Percentiles rank a stretch among this genome's conserved stretches.
Conservation (phyloP, 345 rosid genomes). For the Streptanthus diversifolius region DNA sequence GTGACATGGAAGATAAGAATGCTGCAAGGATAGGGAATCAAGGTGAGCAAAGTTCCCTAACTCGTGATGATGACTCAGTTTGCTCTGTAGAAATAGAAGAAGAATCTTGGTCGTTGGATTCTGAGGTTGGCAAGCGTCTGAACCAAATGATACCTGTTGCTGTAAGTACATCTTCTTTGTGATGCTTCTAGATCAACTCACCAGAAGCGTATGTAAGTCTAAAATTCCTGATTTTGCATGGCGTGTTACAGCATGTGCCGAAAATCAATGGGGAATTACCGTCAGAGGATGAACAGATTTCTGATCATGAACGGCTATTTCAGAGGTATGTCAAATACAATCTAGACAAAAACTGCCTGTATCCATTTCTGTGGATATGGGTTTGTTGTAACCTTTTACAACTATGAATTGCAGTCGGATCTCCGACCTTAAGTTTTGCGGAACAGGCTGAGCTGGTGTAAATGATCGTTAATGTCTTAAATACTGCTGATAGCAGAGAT, state of each 20-base stretch:
- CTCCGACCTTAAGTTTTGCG: background rate
- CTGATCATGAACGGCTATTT: constrained; percentile 38
- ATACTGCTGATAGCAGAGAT: background rate
- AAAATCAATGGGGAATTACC: constrained; percentile 41
- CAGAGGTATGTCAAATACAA: constrained; percentile 25
- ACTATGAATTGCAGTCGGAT: background rate
- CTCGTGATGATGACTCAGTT: constrained; percentile 40
- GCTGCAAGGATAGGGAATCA: background rate
- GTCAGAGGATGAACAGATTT: constrained; percentile 34
- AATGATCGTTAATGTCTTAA: background rate
- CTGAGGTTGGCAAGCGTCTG: constrained; percentile 67
- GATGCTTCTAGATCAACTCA: background rate
- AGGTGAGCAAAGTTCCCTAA: constrained; percentile 25
- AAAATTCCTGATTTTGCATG: background rate
- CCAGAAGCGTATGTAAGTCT: background rate
- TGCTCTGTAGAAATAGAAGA: constrained; percentile 45
- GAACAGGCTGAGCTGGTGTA: background rate
- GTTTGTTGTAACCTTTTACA: background rate
- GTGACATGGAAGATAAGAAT: constrained; percentile 29
- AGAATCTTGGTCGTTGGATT: constrained; percentile 57
- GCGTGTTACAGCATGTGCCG: constrained; percentile 38
- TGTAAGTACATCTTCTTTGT: constrained; percentile 43
- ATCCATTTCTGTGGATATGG: background rate
- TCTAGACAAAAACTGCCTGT: background rate
- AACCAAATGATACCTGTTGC: constrained; percentile 69